phyloP scores from a whole-genome alignment of 495 filamentous ascomycete species.

The Aspergillus sclerotioniger region DNA sequence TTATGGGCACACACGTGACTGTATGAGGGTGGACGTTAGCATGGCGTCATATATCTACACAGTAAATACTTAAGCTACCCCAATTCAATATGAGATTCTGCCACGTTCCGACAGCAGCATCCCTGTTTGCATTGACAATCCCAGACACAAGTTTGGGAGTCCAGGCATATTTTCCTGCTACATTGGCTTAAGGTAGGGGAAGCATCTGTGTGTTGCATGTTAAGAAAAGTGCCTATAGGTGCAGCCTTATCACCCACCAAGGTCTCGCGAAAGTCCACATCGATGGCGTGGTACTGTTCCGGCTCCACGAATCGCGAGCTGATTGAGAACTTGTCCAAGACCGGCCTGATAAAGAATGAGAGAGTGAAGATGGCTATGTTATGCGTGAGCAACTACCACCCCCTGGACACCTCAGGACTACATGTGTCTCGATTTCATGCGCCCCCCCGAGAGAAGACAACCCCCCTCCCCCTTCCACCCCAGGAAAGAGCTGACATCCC shows the following conservation, averaged over 20 bases:
- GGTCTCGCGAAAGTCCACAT: constrained; percentile 21
- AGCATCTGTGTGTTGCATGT: neutral
- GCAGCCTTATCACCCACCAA: neutral
- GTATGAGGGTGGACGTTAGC: too few relatives aligned
- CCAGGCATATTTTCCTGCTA: neutral
- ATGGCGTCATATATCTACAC: too few relatives aligned
- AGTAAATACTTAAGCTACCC: too few relatives aligned
- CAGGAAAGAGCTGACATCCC: neutral
- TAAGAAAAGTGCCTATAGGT: neutral
- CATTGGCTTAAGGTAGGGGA: neutral
- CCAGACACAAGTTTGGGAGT: too few relatives aligned
- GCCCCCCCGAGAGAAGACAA: neutral
- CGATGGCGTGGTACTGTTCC: constrained; percentile 90
- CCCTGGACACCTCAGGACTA: neutral
- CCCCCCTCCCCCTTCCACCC: neutral
- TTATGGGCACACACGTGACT: too few relatives aligned
- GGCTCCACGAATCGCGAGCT: constrained; percentile 75
- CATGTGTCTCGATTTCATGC: neutral
- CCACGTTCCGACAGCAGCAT: too few relatives aligned
- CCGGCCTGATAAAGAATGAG: constrained; percentile 67
- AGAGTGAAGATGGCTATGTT: constrained; percentile 77
- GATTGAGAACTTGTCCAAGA: constrained; percentile 71
- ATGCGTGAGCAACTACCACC: constrained; percentile 46
- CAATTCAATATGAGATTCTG: too few relatives aligned
- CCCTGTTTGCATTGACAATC: too few relatives aligned